Evolutionary conservation across 2,329 filamentous ascomycete species (phyloP).

Genomic region (Aspergillus aculeatinus): DNA sequence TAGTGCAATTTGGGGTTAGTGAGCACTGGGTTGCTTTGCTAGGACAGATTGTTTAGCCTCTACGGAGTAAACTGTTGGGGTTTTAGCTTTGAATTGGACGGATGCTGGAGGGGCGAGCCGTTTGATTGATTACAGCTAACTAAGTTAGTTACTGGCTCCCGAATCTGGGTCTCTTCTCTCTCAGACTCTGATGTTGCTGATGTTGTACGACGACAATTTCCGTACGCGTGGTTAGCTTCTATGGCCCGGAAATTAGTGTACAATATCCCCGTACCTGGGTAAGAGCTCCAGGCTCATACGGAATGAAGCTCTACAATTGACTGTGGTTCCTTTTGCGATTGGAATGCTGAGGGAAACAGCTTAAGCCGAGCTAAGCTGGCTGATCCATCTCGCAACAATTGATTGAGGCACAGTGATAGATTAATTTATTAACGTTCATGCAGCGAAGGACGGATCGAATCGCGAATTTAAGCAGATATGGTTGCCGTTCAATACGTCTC

Average conservation of each 20-base stretch:
- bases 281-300: neutral
- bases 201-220: neutral
- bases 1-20: conserved; percentile 12
- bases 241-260: neutral
- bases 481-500: neutral
- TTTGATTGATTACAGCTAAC: conserved; percentile 4
- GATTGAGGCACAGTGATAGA: neutral
- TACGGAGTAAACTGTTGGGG: conserved; percentile 2
- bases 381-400: neutral
- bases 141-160: neutral
- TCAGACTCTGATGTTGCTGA: neutral
- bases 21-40: conserved; percentile 7
- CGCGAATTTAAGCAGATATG: neutral
- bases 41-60: conserved; percentile 1
- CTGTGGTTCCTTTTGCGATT: neutral
- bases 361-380: neutral
- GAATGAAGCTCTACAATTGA: neutral
- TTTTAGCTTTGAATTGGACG: neutral
- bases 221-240: neutral
- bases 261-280: neutral
- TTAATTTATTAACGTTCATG: neutral
- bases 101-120: conserved; percentile 9
- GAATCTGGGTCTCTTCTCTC: neutral
- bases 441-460: neutral
- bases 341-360: conserved; percentile 1